Percentiles rank a stretch among this genome's conserved stretches.
phyloP scores from a whole-genome alignment of 108 stramenopile genomes.

The Discostella pseudostelligera region DNA sequence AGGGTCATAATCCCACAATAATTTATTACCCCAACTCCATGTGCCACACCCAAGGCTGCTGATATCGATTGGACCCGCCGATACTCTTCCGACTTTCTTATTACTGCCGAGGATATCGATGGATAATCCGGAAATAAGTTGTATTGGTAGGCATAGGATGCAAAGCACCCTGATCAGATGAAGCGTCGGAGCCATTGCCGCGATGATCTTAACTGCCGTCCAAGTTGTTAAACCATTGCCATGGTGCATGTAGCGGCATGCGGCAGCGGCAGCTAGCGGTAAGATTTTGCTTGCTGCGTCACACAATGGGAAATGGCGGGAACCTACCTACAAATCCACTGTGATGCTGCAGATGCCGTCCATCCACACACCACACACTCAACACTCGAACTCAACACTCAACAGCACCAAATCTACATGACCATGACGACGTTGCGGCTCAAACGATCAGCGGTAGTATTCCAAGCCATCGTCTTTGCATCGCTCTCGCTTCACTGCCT shows the following conservation, averaged over 20 bases:
- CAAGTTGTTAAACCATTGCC: no score
- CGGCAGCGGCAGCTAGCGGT: no score
- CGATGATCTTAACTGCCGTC: no score
- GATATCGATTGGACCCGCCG: slow-evolving; percentile 72
- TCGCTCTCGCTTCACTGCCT: neutral
- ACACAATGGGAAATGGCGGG: no score
- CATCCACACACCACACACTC: neutral
- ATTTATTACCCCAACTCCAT: slow-evolving; percentile 84
- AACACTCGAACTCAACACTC: no score
- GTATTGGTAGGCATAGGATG: slow-evolving; percentile 8
- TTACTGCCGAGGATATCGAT: slow-evolving; percentile 6
- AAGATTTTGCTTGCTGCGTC: no score
- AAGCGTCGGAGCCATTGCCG: slow-evolving; percentile 6
- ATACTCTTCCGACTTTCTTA: slow-evolving; percentile 51
- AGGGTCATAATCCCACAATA: slow-evolving; percentile 79
- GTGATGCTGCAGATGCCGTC: no score
- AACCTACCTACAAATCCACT: no score
- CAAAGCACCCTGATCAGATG: slow-evolving; percentile 3
- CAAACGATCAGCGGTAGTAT: neutral
- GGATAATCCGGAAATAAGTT: slow-evolving; percentile 1
- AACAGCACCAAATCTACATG: no score
- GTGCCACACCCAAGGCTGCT: slow-evolving; percentile 75
- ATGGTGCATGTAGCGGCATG: no score
- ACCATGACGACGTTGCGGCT: neutral
- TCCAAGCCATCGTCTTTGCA: slow-evolving; percentile 5